phyloP scores from a whole-genome alignment of 768 basidiomycete genomes.

The Baorangia bicolor region DNA sequence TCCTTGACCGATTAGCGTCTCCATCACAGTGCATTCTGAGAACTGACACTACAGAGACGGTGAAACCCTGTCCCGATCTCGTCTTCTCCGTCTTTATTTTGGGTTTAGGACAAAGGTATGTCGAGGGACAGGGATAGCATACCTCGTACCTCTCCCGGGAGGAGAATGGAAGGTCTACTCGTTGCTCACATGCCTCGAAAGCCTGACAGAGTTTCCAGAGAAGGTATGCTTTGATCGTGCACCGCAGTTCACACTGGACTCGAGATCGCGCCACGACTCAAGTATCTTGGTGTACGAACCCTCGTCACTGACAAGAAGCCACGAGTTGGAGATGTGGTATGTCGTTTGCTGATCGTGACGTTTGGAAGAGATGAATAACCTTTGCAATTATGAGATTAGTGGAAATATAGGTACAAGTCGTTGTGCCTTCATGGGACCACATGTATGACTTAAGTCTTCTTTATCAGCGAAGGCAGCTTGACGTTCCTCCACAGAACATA shows the following conservation, averaged over 20 bases:
- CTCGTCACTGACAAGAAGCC: slow-evolving; percentile 51
- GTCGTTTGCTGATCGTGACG: background rate
- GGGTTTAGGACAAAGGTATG: slow-evolving; percentile 47
- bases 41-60: slow-evolving; percentile 29
- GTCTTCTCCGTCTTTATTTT: slow-evolving; percentile 52
- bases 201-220: slow-evolving; percentile 48
- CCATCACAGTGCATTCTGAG: slow-evolving; percentile 12
- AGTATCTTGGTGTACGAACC: slow-evolving; percentile 46
- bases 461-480: background rate
- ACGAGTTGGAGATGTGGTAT: slow-evolving; percentile 41
- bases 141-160: slow-evolving; percentile 47
- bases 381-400: slow-evolving; percentile 22
- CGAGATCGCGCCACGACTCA: slow-evolving; percentile 54
- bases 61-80: slow-evolving; percentile 51
- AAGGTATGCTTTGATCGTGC: slow-evolving; percentile 16
- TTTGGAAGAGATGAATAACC: background rate
- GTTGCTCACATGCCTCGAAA: slow-evolving; percentile 56
- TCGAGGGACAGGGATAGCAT: slow-evolving; percentile 45
- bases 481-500: slow-evolving; percentile 33
- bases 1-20: slow-evolving; percentile 22
- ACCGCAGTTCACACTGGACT: slow-evolving; percentile 50
- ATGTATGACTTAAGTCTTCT: slow-evolving; percentile 35
- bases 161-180: slow-evolving; percentile 54
- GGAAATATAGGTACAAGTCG: slow-evolving; percentile 35
- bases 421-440: slow-evolving; percentile 51